A percentile compares a stretch with the other conserved stretches of the same genome.
Conservation (phyloP, 805 yeast genomes). For the Yamadazyma phyllophila region DNA sequence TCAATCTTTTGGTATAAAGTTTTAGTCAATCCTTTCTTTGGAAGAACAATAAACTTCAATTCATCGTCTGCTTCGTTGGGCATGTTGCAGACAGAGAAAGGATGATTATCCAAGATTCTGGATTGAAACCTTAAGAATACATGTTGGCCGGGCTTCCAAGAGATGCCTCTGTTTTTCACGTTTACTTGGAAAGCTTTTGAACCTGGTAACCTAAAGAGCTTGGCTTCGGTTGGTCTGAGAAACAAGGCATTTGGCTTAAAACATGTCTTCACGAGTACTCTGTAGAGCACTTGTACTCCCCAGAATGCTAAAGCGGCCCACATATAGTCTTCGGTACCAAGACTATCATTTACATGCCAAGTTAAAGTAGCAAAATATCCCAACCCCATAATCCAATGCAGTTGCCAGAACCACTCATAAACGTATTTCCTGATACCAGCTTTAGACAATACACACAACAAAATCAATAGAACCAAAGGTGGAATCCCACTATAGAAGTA, state of each 20-base stretch:
- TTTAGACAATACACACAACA: constrained; percentile 44
- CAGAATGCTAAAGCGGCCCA: constrained; percentile 53
- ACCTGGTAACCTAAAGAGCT: constrained; percentile 22
- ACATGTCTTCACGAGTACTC: constrained; percentile 45
- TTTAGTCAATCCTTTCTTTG: constrained; percentile 48
- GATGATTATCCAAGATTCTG: constrained; percentile 51
- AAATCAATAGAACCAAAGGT: constrained; percentile 43
- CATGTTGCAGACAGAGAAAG: constrained; percentile 49
- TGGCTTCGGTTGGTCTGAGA: constrained; percentile 37
- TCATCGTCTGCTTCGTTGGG: constrained; percentile 19
- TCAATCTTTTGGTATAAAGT: constrained; percentile 29
- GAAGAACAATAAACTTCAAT: constrained; percentile 45
- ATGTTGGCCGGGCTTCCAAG: constrained; percentile 58
- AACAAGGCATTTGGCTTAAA: constrained; percentile 43
- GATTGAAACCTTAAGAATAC: constrained; percentile 45
- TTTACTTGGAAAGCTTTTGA: constrained; percentile 31
- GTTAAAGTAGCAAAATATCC: constrained; percentile 47
- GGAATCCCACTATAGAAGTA: constrained; percentile 43
- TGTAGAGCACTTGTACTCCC: constrained; percentile 47
- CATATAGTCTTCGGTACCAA: constrained; percentile 42
- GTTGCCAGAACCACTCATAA: constrained; percentile 50
- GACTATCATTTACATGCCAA: constrained; percentile 39
- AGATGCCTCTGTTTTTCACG: constrained; percentile 30
- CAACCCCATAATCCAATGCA: constrained; percentile 53
- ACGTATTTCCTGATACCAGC: constrained; percentile 35